Evolutionary conservation across 208 protist species (phyloP).

Genomic region (Crithidia acanthocephali): DNA sequence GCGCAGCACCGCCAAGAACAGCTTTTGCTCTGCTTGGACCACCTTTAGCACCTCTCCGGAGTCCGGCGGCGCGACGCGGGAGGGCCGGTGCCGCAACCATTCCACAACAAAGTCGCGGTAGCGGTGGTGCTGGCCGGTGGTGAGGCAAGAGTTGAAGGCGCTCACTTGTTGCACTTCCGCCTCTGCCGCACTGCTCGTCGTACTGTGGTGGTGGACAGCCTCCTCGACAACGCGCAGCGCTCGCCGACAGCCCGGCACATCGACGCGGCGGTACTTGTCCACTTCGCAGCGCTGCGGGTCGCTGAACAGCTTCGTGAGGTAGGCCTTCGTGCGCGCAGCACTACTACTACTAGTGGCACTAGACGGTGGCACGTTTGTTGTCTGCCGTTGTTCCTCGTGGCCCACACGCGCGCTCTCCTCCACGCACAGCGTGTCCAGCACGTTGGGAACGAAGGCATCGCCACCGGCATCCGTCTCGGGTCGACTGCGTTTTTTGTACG

Average conservation of each 20-base stretch:
- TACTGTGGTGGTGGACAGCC: too few relatives aligned
- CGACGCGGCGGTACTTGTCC: slow-evolving; percentile 57
- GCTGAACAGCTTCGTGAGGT: slow-evolving; percentile 39
- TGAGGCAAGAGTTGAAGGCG: slow-evolving; percentile 66
- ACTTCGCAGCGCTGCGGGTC: slow-evolving; percentile 43
- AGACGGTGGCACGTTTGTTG: not conserved
- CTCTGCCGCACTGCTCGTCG: not conserved
- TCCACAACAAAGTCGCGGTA: slow-evolving; percentile 48
- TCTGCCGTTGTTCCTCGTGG: not conserved
- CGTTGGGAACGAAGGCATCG: not conserved
- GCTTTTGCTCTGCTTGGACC: slow-evolving; percentile 53
- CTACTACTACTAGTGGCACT: not conserved
- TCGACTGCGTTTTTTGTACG: slow-evolving; percentile 28
- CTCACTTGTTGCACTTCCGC: slow-evolving; percentile 9
- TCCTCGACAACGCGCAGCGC: slow-evolving; percentile 24
- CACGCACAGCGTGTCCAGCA: slow-evolving; percentile 21
- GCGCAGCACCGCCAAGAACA: slow-evolving; percentile 51
- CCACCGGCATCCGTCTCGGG: not conserved
- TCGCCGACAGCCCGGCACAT: slow-evolving; percentile 41
- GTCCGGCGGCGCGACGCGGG: slow-evolving; percentile 42
- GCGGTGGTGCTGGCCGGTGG: slow-evolving; percentile 64
- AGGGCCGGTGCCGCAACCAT: slow-evolving; percentile 36
- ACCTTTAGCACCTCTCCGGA: slow-evolving; percentile 46
- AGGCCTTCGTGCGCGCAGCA: slow-evolving; percentile 13
- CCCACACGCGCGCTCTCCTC: slow-evolving; percentile 10